A percentile compares a stretch with the other conserved stretches of the same genome.
Evolutionary conservation across 495 filamentous ascomycete species (phyloP).

Genomic region (Clavariopsis aquatica): DNA sequence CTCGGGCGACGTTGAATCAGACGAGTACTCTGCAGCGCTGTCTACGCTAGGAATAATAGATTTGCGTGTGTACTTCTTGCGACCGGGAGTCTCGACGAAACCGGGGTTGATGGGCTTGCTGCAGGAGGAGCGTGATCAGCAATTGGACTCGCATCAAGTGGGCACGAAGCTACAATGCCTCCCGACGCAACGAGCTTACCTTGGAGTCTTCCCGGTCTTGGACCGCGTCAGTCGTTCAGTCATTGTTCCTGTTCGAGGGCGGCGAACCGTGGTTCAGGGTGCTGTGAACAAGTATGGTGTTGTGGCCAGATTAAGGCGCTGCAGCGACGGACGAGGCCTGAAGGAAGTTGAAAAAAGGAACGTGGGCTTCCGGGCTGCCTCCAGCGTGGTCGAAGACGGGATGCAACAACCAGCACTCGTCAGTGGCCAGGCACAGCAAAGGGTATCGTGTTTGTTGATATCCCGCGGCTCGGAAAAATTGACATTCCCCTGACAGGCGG

Average conservation of each 20-base stretch:
- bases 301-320: background rate
- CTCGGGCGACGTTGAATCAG: constrained; percentile 21
- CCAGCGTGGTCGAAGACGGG: background rate
- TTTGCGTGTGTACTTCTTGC: constrained; percentile 40
- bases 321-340: background rate
- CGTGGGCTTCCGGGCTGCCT: background rate
- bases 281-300: background rate
- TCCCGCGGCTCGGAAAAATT: too few species aligned
- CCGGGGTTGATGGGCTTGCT: constrained; percentile 46
- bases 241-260: constrained; percentile 10
- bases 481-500: too few species aligned
- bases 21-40: constrained; percentile 17
- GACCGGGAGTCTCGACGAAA: constrained; percentile 50
- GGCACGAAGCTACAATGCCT: background rate
- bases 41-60: constrained; percentile 33
- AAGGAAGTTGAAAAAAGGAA: background rate
- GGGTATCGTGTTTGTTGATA: too few species aligned
- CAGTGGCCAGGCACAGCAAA: background rate
- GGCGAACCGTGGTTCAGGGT: constrained; percentile 22
- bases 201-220: constrained; percentile 47
- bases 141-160: background rate
- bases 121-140: background rate
- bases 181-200: constrained; percentile 35
- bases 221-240: constrained; percentile 43
- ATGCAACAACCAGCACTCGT: background rate